Evolutionary conservation across 2,329 filamentous ascomycete species (phyloP).

Genomic region (Tolypocladium album): DNA sequence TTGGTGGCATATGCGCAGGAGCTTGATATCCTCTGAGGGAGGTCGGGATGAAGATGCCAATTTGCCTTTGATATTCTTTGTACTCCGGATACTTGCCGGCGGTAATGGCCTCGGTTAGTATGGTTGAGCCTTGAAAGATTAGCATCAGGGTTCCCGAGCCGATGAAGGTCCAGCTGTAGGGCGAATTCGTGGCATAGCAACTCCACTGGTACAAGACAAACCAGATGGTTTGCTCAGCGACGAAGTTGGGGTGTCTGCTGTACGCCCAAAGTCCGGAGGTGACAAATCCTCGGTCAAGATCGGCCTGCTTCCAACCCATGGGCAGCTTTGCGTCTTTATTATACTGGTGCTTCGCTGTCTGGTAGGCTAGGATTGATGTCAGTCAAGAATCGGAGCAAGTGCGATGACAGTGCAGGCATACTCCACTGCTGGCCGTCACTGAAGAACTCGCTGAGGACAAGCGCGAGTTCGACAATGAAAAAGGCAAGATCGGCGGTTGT

Average conservation of each 20-base stretch:
- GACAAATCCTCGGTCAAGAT: conserved; percentile 84
- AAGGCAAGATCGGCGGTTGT: conserved; percentile 37
- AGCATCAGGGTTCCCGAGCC: conserved; percentile 62
- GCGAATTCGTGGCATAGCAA: conserved; percentile 58
- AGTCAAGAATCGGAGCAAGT: not conserved
- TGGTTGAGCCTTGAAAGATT: conserved; percentile 83
- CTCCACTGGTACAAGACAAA: conserved; percentile 80
- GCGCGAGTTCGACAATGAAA: conserved; percentile 31
- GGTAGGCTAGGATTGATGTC: conserved; percentile 46
- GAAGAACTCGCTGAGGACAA: conserved; percentile 60
- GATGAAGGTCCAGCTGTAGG: conserved; percentile 68
- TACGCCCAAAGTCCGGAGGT: conserved; percentile 77
- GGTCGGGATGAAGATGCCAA: conserved; percentile 73
- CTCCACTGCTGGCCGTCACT: conserved; percentile 92
- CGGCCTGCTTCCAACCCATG: conserved; percentile 51
- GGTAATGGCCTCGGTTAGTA: conserved; percentile 75
- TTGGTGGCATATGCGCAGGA: conserved; percentile 27
- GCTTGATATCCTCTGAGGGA: conserved; percentile 31
- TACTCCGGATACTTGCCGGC: conserved; percentile 83
- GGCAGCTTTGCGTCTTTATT: conserved; percentile 62
- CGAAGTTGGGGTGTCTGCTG: conserved; percentile 90
- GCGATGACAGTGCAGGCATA: conserved; percentile 17
- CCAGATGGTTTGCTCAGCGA: conserved; percentile 88
- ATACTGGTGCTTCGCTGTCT: conserved; percentile 71
- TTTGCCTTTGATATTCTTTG: conserved; percentile 66